These are phyloP conservation scores for Eucalyptus sp. DNA, from an alignment of 345 rosid genomes.

Conservation along the genomic window DNA sequence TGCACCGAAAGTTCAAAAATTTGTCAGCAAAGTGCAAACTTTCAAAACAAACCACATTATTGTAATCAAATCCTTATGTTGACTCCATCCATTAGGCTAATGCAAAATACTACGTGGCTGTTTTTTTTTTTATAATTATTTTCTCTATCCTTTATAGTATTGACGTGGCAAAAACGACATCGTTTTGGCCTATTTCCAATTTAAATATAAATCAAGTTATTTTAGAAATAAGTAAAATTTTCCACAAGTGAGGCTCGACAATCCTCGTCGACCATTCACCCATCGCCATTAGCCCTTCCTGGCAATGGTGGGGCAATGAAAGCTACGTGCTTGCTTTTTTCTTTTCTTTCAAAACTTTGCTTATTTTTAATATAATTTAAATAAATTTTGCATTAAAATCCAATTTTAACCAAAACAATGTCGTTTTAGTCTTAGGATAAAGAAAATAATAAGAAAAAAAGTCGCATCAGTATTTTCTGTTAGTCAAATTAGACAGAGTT, in stretches of 20 bases:
- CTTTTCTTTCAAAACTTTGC: no score
- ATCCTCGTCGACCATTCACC: background rate
- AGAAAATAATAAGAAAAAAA: no score
- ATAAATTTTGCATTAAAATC: background rate
- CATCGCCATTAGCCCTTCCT: background rate
- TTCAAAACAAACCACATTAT: no score
- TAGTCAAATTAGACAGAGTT: no score
- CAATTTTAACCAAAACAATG: no score
- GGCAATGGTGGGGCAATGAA: background rate
- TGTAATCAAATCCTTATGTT: no score
- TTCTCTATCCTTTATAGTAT: background rate
- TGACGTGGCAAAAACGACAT: background rate
- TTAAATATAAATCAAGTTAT: no score
- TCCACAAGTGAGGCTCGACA: background rate
- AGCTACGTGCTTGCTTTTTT: background rate
- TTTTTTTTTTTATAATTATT: no score
- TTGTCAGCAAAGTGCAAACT: fast-evolving
- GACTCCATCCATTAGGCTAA: background rate
- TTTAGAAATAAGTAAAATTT: background rate
- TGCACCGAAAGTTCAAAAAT: fast-evolving
- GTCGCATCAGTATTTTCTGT: no score
- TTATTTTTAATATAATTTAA: no score
- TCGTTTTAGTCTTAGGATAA: no score
- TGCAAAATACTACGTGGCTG: background rate
- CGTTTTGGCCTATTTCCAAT: background rate